Percentiles rank a stretch among this genome's conserved stretches.
phyloP scores from a whole-genome alignment of 129 eudicot genomes.

The Chrysanthemum lavandulifolium region DNA sequence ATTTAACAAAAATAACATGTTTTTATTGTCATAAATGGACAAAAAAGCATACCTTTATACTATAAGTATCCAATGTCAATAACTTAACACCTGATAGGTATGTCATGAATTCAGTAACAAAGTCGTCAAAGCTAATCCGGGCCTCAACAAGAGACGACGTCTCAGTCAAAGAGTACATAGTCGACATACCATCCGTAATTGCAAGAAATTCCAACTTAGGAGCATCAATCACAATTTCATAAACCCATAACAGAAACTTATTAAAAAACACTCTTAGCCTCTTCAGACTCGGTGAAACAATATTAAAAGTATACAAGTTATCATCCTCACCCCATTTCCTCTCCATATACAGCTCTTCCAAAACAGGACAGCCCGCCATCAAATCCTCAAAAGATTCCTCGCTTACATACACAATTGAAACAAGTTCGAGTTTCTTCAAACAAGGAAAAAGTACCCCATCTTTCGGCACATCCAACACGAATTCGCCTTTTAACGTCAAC shows the following conservation, averaged over 20 bases:
- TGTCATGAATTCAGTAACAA: too few relatives aligned
- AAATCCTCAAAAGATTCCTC: conserved; percentile 12
- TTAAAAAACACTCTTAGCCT: too few relatives aligned
- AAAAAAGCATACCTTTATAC: neutral
- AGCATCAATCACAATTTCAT: too few relatives aligned
- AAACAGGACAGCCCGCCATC: conserved; percentile 27
- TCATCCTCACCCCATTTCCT: neutral
- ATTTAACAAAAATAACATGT: neutral
- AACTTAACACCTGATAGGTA: neutral
- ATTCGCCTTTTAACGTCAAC: conserved; percentile 24
- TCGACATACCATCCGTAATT: too few relatives aligned
- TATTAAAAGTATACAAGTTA: too few relatives aligned
- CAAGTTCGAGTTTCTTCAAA: conserved; percentile 18
- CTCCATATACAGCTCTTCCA: conserved; percentile 31
- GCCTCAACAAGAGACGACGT: too few relatives aligned
- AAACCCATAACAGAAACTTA: too few relatives aligned
- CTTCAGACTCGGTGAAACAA: too few relatives aligned
- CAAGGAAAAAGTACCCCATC: conserved; percentile 23
- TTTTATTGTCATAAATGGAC: neutral
- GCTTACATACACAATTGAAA: conserved; percentile 20
- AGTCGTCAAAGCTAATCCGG: too few relatives aligned
- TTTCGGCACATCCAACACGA: conserved; percentile 19
- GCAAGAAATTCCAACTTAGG: too few relatives aligned
- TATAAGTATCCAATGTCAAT: conserved; percentile 6
- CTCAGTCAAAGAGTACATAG: too few relatives aligned